These are phyloP conservation scores for Chaetomium globosum DNA, from an alignment of 2,329 filamentous ascomycete genomes.

Conservation along the genomic window DNA sequence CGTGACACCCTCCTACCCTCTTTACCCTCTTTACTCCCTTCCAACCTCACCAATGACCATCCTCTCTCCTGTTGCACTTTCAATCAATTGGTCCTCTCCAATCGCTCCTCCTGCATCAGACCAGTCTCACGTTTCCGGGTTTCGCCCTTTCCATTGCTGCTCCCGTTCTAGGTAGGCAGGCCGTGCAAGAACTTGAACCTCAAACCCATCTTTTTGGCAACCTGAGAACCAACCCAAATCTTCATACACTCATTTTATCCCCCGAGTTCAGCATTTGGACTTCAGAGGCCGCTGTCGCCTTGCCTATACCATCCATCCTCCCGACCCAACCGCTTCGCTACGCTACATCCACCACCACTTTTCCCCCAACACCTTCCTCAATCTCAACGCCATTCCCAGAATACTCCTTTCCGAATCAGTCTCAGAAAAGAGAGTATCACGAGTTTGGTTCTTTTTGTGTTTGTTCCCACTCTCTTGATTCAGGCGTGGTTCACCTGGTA, in stretches of 20 bases:
- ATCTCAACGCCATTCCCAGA: not conserved
- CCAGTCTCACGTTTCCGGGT: not conserved
- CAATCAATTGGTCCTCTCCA: not conserved
- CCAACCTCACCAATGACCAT: no score
- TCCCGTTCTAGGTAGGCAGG: not conserved
- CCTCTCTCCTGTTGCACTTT: not conserved
- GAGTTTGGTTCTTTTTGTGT: not conserved
- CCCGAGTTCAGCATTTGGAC: not conserved
- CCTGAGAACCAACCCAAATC: not conserved
- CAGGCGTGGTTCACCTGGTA: conserved; percentile 10
- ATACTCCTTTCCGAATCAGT: not conserved
- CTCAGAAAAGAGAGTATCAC: not conserved
- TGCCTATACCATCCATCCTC: not conserved
- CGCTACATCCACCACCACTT: not conserved
- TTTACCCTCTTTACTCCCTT: not conserved
- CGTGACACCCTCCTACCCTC: conserved; percentile 4
- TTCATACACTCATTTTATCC: not conserved
- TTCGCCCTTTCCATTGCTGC: not conserved
- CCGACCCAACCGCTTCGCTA: not conserved
- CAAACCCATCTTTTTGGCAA: not conserved
- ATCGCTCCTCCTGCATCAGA: not conserved
- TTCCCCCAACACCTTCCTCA: not conserved
- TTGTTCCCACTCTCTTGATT: not conserved
- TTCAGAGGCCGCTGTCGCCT: not conserved
- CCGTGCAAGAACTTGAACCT: not conserved